phyloP scores from a whole-genome alignment of 1,284 basidiomycete species.

The Ganoderma boninense region DNA sequence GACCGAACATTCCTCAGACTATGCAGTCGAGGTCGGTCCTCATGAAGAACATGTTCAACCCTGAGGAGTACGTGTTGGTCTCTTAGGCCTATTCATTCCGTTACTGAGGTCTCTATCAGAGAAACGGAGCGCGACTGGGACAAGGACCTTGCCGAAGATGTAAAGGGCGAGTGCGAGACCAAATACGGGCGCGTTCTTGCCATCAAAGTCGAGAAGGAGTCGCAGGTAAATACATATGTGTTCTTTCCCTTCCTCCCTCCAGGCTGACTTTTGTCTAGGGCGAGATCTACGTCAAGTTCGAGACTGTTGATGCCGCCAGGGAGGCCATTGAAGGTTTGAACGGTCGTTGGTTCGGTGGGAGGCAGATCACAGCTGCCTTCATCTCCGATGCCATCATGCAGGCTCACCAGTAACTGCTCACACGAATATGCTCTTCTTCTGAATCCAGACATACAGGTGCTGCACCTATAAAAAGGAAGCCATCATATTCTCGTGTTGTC shows the following conservation, averaged over 20 bases:
- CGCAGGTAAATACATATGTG: conserved; percentile 66
- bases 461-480: conserved; percentile 25
- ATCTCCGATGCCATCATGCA: conserved; percentile 94
- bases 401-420: conserved; percentile 73
- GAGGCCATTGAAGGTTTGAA: conserved; percentile 90
- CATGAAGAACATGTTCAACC: conserved; percentile 96
- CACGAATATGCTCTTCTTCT: not conserved
- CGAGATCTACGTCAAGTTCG: conserved; percentile 97
- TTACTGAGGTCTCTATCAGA: conserved; percentile 49
- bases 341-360: conserved; percentile 95
- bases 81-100: not conserved
- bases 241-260: not conserved
- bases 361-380: conserved; percentile 84
- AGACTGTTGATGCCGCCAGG: conserved; percentile 79
- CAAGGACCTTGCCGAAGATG: conserved; percentile 94
- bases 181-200: conserved; percentile 91
- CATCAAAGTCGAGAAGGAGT: conserved; percentile 95
- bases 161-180: conserved; percentile 91
- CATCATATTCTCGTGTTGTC: conserved; percentile 30
- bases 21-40: conserved; percentile 88
- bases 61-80: conserved; percentile 80
- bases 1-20: conserved; percentile 76
- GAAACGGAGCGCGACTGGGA: conserved; percentile 98
- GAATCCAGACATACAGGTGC: conserved; percentile 6
- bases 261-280: conserved; percentile 64